phyloP scores from a whole-genome alignment of 2,329 filamentous ascomycete species.

The Trichoderma gracile region DNA sequence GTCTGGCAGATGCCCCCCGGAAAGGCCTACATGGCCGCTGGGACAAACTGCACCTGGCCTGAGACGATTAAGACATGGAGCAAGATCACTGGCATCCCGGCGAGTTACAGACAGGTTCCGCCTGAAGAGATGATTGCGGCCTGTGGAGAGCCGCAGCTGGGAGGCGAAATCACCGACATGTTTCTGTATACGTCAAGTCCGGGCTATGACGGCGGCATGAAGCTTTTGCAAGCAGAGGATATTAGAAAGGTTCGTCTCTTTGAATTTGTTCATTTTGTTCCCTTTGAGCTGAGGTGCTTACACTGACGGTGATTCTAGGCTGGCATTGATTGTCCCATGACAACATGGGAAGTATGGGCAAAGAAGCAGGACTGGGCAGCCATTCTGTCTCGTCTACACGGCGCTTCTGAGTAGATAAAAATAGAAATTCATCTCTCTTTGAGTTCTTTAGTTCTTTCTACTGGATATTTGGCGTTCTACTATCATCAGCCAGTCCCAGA shows the following conservation, averaged over 20 bases:
- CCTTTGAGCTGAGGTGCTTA: neutral
- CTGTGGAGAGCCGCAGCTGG: conserved; percentile 44
- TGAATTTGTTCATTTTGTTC: neutral
- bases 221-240: conserved; percentile 46
- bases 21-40: conserved; percentile 51
- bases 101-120: conserved; percentile 44
- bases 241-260: conserved; percentile 43
- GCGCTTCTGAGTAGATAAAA: neutral
- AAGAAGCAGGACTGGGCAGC: conserved; percentile 41
- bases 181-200: conserved; percentile 49
- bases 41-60: conserved; percentile 48
- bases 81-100: conserved; percentile 37
- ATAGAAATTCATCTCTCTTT: neutral
- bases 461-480: neutral
- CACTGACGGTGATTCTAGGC: conserved; percentile 33
- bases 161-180: conserved; percentile 49
- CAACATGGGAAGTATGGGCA: conserved; percentile 41
- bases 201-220: conserved; percentile 51
- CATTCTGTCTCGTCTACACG: conserved; percentile 18
- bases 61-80: conserved; percentile 49
- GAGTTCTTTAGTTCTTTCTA: neutral
- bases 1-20: conserved; percentile 52
- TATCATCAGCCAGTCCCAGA: too few species aligned
- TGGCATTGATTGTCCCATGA: conserved; percentile 49
- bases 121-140: conserved; percentile 44